A percentile compares a stretch with the other conserved stretches of the same genome.
phyloP scores from a whole-genome alignment of 225 moss, liverwort and hornwort genomes.

The Pleurozium schreberi region DNA sequence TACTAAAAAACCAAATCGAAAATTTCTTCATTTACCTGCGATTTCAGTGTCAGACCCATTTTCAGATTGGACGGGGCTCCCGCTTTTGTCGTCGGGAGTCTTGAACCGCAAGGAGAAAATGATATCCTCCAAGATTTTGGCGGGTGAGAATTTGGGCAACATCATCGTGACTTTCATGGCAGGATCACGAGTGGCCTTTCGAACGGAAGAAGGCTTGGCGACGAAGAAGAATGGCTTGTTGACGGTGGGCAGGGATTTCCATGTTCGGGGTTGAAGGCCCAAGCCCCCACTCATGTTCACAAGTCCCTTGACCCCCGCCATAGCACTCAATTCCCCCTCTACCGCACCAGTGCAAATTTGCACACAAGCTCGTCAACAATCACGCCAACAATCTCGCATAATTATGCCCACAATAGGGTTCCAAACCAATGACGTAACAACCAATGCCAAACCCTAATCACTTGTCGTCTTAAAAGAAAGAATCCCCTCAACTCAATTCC shows the following conservation, averaged over 20 bases:
- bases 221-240: conserved; percentile 5
- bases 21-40: neutral
- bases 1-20: neutral
- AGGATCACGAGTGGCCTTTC: neutral
- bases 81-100: conserved; percentile 1
- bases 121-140: conserved; percentile 36
- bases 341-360: neutral
- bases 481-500: neutral
- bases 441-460: neutral
- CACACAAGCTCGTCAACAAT: neutral
- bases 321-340: neutral
- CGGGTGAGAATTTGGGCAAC: conserved; percentile 39
- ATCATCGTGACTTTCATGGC: conserved; percentile 23
- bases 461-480: neutral
- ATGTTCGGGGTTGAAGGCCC: conserved; percentile 10
- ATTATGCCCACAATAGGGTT: neutral
- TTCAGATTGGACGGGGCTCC: neutral
- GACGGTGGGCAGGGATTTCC: neutral
- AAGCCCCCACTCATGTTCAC: neutral
- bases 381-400: neutral
- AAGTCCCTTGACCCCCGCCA: conserved; percentile 10
- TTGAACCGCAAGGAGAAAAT: conserved; percentile 29
- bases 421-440: neutral
- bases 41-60: neutral
- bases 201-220: neutral